Base-by-base conservation (phyloP, 2,329 filamentous ascomycete species). In the Penicillium sclerotigenum region DNA sequence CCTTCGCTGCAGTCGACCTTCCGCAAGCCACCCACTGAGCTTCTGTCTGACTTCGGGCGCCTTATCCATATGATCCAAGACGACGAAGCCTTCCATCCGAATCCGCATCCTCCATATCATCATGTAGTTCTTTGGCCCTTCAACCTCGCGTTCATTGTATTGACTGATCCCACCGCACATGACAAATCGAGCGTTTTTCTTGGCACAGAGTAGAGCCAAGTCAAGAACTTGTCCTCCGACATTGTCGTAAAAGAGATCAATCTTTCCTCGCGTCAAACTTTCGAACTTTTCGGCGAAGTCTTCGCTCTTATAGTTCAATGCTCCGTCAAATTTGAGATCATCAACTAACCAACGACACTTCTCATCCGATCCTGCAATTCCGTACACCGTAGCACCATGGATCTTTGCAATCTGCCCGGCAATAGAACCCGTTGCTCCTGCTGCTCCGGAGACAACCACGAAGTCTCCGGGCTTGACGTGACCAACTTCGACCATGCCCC, bases 331-430 rank as follows among this genome's bases (percentile, higher is more conserved):
- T 7, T 81, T 81, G 1, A 83, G 71, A 43, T 68, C 69, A 62
- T 84, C 81, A 1, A 82, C 78, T 10, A 45, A 31, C 75, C 78
- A 80, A 20, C 67, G 65, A 67, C 81, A 83, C 68, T 83, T 83
- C 45, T 77, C 76, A 45, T 80, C 77, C 0, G 75, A 74, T 4
- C 81, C 80, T 0, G 81, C 79, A 52, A 83, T 81, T 11, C 81
- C 81, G 49, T 83, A 74, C 13, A 83, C 60, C 28, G 58, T 59
- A 28, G 41, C 48, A 51, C 57, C 59, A n/a, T 58, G 59, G 22
- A 65, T 42, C 66, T 80, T 80, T 7, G 80, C 81, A 59, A 83
- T 79, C 68, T 84, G 81, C 8, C 82, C 78, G 0, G 73, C 79
- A 68, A 80, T 76, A 47, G 68, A 73, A 0, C 79, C 79, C 1